Conservation (phyloP, 2,329 filamentous ascomycete species). For the Tolypocladium inflatum region DNA sequence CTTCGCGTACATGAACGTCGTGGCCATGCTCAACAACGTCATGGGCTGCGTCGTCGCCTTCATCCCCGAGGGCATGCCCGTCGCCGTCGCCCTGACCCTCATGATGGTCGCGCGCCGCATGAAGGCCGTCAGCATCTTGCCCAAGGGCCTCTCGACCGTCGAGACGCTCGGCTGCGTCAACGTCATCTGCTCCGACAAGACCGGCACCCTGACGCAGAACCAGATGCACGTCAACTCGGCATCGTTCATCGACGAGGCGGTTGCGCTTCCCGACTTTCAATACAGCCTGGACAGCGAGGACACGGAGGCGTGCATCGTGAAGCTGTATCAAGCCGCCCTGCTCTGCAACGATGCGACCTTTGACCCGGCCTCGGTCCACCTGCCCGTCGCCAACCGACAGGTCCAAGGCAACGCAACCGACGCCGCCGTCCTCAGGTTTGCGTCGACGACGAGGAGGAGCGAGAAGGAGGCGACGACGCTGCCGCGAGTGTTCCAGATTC, state of each 20-base stretch:
- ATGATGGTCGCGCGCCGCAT: constrained; percentile 32
- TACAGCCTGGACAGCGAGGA: constrained; percentile 7
- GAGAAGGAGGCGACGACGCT: constrained; percentile 10
- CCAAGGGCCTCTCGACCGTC: constrained; percentile 30
- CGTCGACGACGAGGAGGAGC: constrained; percentile 13
- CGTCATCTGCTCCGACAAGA: constrained; percentile 34
- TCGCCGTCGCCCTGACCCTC: constrained; percentile 27
- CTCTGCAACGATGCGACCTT: constrained; percentile 34
- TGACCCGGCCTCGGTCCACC: constrained; percentile 24
- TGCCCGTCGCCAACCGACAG: constrained; percentile 22
- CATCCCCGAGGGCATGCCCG: constrained; percentile 30
- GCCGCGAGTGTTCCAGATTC: constrained; percentile 27
- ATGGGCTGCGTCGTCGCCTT: constrained; percentile 32
- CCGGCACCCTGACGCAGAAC: constrained; percentile 32
- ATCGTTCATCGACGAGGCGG: constrained; percentile 23
- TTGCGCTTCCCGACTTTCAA: constrained; percentile 16
- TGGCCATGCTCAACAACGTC: constrained; percentile 33
- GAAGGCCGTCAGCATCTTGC: constrained; percentile 31
- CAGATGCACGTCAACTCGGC: constrained; percentile 32
- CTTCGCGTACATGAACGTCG: constrained; percentile 27
- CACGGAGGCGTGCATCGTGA: constrained; percentile 6
- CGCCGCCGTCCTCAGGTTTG: constrained; percentile 29
- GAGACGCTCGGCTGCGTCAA: constrained; percentile 34
- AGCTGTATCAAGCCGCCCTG: constrained; percentile 18
- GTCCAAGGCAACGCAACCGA: constrained; percentile 35